A percentile compares a stretch with the other conserved stretches of the same genome.
phyloP scores from a whole-genome alignment of 2,329 filamentous ascomycete genomes.

The Trichoderma pleuroti region DNA sequence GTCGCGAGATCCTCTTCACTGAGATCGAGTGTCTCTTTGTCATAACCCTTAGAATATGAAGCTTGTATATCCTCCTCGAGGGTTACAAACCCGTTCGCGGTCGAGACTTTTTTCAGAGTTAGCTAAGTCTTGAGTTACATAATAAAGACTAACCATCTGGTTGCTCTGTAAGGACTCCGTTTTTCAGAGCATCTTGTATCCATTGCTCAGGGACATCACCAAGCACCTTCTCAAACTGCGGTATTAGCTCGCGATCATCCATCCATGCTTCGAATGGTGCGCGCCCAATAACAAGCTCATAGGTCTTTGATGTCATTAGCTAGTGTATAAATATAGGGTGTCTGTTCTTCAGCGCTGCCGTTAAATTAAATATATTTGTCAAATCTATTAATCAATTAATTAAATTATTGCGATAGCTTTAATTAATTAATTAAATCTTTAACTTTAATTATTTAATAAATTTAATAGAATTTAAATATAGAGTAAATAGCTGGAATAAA shows the following conservation, averaged over 20 bases:
- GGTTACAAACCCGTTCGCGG: not conserved
- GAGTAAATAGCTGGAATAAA: too few relatives aligned
- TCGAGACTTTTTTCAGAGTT: not conserved
- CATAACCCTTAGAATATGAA: not conserved
- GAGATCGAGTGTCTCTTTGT: not conserved
- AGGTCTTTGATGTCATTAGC: not conserved
- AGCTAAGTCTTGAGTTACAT: not conserved
- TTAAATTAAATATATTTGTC: too few relatives aligned
- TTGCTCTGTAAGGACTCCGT: not conserved
- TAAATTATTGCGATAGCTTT: too few relatives aligned
- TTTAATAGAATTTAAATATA: too few relatives aligned
- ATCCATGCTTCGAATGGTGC: not conserved
- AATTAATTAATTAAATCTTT: too few relatives aligned
- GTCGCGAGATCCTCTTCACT: not conserved
- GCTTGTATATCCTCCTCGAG: not conserved
- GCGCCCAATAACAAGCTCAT: not conserved
- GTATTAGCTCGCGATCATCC: not conserved
- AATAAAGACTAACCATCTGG: not conserved
- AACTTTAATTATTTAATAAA: too few relatives aligned
- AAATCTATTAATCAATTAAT: too few relatives aligned
- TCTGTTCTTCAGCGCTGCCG: too few relatives aligned
- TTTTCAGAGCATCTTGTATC: not conserved
- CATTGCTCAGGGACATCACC: not conserved
- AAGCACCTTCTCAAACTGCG: not conserved
- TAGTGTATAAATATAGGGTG: not conserved